These are phyloP conservation scores for Globisporangium alternatum DNA, from an alignment of 352 stramenopile genomes.

Conservation along the genomic window DNA sequence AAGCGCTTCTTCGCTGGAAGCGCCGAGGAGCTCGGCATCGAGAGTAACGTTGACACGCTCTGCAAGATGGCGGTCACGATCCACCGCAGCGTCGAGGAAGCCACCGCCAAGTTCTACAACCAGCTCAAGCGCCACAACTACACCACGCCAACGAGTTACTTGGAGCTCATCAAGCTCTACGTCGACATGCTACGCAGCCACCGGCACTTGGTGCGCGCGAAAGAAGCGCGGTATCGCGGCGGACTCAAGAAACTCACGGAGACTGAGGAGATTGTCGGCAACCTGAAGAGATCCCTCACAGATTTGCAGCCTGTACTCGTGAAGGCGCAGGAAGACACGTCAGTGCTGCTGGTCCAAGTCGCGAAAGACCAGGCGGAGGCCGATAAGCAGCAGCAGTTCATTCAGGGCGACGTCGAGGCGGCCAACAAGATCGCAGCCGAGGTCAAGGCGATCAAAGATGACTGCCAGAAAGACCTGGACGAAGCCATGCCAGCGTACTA, in stretches of 20 bases:
- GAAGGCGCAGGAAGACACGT: slow-evolving; percentile 88
- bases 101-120: slow-evolving; percentile 72
- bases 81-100: slow-evolving; percentile 89
- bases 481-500: slow-evolving; percentile 93
- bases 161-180: slow-evolving; percentile 95
- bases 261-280: slow-evolving; percentile 91
- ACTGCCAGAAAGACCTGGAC: slow-evolving; percentile 92
- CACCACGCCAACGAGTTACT: slow-evolving; percentile 94
- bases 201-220: slow-evolving; percentile 76
- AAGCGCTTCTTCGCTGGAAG: slow-evolving; percentile 85
- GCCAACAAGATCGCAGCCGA: slow-evolving; percentile 90
- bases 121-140: slow-evolving; percentile 91
- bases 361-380: slow-evolving; percentile 89
- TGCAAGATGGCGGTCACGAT: slow-evolving; percentile 93
- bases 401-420: slow-evolving; percentile 90
- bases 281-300: slow-evolving; percentile 88
- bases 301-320: slow-evolving; percentile 90
- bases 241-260: slow-evolving; percentile 92
- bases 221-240: slow-evolving; percentile 78
- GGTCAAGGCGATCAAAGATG: slow-evolving; percentile 92
- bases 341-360: slow-evolving; percentile 82
- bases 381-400: slow-evolving; percentile 89
- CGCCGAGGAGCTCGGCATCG: slow-evolving; percentile 86
- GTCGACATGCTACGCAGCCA: slow-evolving; percentile 89
- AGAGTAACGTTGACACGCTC: slow-evolving; percentile 84